Percentiles rank a stretch among this genome's conserved stretches.
Evolutionary conservation across 148 eudicot species (phyloP).

Genomic region (Vaccinium macrocarpon): DNA sequence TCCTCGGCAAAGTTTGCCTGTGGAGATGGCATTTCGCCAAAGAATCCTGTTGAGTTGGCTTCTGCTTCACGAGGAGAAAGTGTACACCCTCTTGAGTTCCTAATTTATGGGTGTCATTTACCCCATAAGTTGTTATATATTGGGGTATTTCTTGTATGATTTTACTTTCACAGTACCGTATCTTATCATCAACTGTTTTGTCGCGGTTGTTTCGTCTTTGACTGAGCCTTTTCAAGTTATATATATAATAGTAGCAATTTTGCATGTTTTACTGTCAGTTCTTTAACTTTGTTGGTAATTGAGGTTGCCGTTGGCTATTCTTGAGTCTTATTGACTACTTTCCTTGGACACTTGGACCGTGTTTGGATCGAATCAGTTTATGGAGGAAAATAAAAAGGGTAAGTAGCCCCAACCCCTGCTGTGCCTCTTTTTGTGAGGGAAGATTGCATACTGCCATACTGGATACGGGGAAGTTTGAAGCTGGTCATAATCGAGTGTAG

Average conservation of each 20-base stretch:
- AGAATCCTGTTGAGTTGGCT: background rate
- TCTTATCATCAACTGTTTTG: background rate
- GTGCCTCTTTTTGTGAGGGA: background rate
- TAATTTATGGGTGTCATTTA: background rate
- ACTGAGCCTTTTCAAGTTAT: background rate
- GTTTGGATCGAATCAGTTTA: background rate
- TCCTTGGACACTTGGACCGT: background rate
- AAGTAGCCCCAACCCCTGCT: background rate
- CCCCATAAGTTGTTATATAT: background rate
- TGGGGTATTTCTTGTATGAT: background rate
- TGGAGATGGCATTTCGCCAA: conserved; percentile 4
- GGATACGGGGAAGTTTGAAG: background rate
- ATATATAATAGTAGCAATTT: background rate
- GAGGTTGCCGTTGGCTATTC: background rate
- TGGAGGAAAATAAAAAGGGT: background rate
- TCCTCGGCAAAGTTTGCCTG: background rate
- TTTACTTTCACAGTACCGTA: background rate
- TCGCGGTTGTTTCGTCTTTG: background rate
- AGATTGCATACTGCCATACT: background rate
- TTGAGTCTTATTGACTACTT: background rate
- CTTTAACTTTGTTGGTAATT: background rate
- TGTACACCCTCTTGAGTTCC: conserved; percentile 9
- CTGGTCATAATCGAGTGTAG: background rate
- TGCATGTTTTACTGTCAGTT: background rate
- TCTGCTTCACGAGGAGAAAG: conserved; percentile 8